Base-by-base conservation (phyloP, 1,284 basidiomycete genomes). In the Peniophora sp. region DNA sequence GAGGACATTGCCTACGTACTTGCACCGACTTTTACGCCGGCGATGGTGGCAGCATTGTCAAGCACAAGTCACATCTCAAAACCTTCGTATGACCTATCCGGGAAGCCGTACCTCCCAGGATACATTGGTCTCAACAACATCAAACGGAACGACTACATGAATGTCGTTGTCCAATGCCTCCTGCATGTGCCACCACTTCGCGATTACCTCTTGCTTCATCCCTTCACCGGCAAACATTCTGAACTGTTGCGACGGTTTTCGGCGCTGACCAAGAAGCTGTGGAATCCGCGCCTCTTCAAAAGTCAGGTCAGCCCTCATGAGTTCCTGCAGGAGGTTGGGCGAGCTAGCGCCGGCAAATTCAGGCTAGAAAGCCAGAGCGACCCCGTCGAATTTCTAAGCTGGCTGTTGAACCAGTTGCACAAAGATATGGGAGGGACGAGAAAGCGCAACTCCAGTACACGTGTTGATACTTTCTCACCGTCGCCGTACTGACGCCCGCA, bases 61-160 rank as follows among this genome's bases (percentile, higher is more conserved):
- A 76, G 81, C 2, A 66, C 81, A 54, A 60, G 75, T 3, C 79
- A 85, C 61, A 72, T 90, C n/a, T 69, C 76, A 5, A 83, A 81
- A 59, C 79, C 85, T 32, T 89, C 89, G 2, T 95, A 90, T 62
- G 96, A 97, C 61, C 79, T 99, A 45, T 65, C 78, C 3, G 82
- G 82, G 32, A 84, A 84, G 55, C 75, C 88, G 22, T 99, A 99
- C 68, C 71, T 89, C 46, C 91, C 96, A 36, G 97, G 97, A 2
- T 98, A 92, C 67, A 83, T 99, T 58, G 97, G 97, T 42, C 74
- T 99, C 46, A 99, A 99, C 74, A 94, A 99, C 65, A 95, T 99
- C 71, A 96, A 96, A 66, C 76, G 81, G 57, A 97, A 97, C 66
- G 96, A 98, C 65, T 94, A 97, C 64, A 87, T 97, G 79, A 99